Evolutionary conservation across 108 stramenopile genomes (phyloP).

Genomic region (Fistulifera pelliculosa): DNA sequence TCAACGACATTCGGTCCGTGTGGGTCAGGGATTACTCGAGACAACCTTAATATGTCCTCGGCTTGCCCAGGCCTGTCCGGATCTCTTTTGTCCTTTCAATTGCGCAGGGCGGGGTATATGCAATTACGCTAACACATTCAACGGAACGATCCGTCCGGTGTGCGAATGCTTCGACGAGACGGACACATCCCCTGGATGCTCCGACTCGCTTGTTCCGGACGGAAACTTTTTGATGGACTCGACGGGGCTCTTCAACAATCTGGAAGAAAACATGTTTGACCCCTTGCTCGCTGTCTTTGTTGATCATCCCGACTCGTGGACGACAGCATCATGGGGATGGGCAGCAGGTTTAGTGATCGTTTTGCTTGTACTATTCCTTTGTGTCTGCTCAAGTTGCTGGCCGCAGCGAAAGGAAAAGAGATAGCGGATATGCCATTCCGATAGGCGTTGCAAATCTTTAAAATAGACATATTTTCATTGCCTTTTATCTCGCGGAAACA

Average conservation of each 20-base stretch:
- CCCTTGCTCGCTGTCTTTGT: slow-evolving; percentile 78
- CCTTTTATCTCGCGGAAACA: too few relatives aligned
- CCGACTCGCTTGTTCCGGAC: slow-evolving; percentile 57
- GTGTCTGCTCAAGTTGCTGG: slow-evolving; percentile 80
- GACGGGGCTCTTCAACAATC: slow-evolving; percentile 46
- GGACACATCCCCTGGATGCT: slow-evolving; percentile 71
- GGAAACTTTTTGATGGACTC: slow-evolving; percentile 63
- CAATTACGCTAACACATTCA: slow-evolving; percentile 41
- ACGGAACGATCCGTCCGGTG: slow-evolving; percentile 38
- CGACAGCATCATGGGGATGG: slow-evolving; percentile 74
- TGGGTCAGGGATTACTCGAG: slow-evolving; percentile 20
- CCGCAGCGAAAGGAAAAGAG: slow-evolving; percentile 13
- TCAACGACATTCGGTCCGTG: slow-evolving; percentile 41
- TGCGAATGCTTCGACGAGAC: slow-evolving; percentile 73
- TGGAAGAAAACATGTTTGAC: slow-evolving; percentile 77
- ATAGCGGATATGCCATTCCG: too few relatives aligned
- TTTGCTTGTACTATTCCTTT: slow-evolving; percentile 68
- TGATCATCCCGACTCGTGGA: slow-evolving; percentile 81
- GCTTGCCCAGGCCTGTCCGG: slow-evolving; percentile 60
- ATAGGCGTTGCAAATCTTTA: too few relatives aligned
- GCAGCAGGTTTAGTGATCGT: slow-evolving; percentile 67
- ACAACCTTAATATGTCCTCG: slow-evolving; percentile 45
- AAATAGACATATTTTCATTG: too few relatives aligned
- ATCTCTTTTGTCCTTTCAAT: slow-evolving; percentile 74
- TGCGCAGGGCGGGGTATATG: slow-evolving; percentile 77